Conservation (phyloP, 495 filamentous ascomycete species). For the Podospora bellae-mahoneyi region DNA sequence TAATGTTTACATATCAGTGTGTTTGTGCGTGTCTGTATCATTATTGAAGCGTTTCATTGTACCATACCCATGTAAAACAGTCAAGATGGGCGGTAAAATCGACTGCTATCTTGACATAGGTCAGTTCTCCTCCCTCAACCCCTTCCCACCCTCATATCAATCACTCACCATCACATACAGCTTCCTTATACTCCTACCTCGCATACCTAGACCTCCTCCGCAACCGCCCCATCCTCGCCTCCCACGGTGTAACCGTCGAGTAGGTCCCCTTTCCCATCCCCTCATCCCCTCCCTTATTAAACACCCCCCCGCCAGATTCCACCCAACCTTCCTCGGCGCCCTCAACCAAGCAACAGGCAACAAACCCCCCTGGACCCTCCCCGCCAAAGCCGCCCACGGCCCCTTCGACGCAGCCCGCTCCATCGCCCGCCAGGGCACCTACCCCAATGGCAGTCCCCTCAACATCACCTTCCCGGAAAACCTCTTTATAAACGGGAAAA, state of each 20-base stretch:
- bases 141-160: neutral
- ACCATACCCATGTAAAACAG: neutral
- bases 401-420: constrained; percentile 55
- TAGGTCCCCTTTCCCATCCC: constrained; percentile 32
- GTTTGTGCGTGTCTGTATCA: neutral
- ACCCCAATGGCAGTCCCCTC: constrained; percentile 17
- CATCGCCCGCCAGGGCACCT: constrained; percentile 48
- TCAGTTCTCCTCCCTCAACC: constrained; percentile 12
- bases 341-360: constrained; percentile 68
- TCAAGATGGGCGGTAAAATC: constrained; percentile 55
- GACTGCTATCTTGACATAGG: constrained; percentile 52
- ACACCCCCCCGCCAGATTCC: constrained; percentile 45
- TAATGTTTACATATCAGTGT: neutral
- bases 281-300: neutral
- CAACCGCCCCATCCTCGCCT: constrained; percentile 50
- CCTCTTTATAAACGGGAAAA: constrained; percentile 37
- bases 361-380: constrained; percentile 67
- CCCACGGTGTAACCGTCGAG: constrained; percentile 61
- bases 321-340: constrained; percentile 71
- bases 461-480: constrained; percentile 39
- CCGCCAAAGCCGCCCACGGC: constrained; percentile 60
- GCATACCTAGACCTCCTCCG: constrained; percentile 56
- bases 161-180: constrained; percentile 36
- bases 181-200: constrained; percentile 68
- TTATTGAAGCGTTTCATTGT: neutral